Conservation (phyloP, 2,329 filamentous ascomycete genomes). For the Fusarium chlamydosporum region DNA sequence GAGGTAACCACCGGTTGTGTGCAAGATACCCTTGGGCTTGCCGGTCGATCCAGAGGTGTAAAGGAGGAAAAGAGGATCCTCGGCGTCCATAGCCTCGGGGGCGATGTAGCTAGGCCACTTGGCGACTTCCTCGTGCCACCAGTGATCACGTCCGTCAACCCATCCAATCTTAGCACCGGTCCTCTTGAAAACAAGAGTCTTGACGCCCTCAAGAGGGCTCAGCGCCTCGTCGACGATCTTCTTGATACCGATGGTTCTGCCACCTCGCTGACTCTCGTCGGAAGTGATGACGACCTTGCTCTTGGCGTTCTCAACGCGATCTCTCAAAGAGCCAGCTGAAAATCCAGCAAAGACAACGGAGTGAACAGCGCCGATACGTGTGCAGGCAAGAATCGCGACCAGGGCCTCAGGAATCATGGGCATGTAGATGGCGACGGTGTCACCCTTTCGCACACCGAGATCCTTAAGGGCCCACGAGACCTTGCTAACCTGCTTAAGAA, state of each 20-base stretch:
- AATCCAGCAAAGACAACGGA: constrained; percentile 97
- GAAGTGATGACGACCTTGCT: constrained; percentile 93
- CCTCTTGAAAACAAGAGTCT: constrained; percentile 89
- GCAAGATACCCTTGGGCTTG: constrained; percentile 96
- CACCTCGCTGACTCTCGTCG: constrained; percentile 93
- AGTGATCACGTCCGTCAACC: constrained; percentile 86
- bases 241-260: constrained; percentile 93
- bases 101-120: constrained; percentile 92
- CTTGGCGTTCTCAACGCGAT: constrained; percentile 87
- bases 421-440: constrained; percentile 93
- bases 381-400: constrained; percentile 81
- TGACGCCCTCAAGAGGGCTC: constrained; percentile 82
- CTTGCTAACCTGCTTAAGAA: constrained; percentile 87
- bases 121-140: constrained; percentile 96
- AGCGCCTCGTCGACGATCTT: constrained; percentile 95
- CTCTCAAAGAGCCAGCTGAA: constrained; percentile 90
- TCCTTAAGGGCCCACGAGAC: constrained; percentile 87
- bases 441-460: constrained; percentile 93
- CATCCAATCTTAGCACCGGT: constrained; percentile 89
- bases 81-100: constrained; percentile 86
- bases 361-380: constrained; percentile 90
- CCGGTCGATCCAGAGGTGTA: constrained; percentile 96
- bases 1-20: constrained; percentile 91
- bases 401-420: constrained; percentile 97
- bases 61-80: constrained; percentile 93